phyloP scores from a whole-genome alignment of 371 early-diverging fungal genomes.

The Gilbertella persicaria region DNA sequence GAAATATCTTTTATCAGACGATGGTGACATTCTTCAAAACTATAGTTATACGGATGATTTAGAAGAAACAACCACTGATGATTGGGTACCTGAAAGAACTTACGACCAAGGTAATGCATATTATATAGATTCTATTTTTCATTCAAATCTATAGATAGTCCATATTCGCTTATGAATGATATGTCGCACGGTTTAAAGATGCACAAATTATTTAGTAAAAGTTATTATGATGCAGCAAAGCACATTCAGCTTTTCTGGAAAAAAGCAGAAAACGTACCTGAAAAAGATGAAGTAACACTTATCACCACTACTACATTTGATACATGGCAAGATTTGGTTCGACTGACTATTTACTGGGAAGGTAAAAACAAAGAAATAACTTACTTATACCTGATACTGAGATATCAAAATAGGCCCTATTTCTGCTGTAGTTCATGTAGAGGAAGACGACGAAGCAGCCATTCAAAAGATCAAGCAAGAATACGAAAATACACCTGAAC shows the following conservation, averaged over 20 bases:
- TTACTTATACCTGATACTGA: neutral
- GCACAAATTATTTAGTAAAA: slow-evolving; percentile 47
- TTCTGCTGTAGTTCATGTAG: slow-evolving; percentile 42
- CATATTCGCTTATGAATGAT: slow-evolving; percentile 37
- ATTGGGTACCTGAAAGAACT: slow-evolving; percentile 47
- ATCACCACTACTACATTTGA: slow-evolving; percentile 39
- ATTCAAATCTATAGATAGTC: slow-evolving; percentile 20
- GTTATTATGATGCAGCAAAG: slow-evolving; percentile 38
- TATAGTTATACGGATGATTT: neutral
- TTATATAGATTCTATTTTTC: neutral
- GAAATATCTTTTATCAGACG: slow-evolving; percentile 19
- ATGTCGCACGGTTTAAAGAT: slow-evolving; percentile 50
- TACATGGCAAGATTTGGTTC: slow-evolving; percentile 39
- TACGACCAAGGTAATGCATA: slow-evolving; percentile 40
- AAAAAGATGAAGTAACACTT: slow-evolving; percentile 36
- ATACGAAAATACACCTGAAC: slow-evolving; percentile 23
- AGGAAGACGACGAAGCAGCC: slow-evolving; percentile 19
- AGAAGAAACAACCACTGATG: slow-evolving; percentile 21
- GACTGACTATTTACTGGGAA: slow-evolving; percentile 45
- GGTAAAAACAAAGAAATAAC: slow-evolving; percentile 24
- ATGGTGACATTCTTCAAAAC: neutral
- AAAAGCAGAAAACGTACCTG: slow-evolving; percentile 24
- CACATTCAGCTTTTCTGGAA: slow-evolving; percentile 45
- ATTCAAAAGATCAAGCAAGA: slow-evolving; percentile 23
- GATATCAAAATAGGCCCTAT: slow-evolving; percentile 30